Base-by-base conservation (phyloP, 108 stramenopile species). In the Skeletonema tropicum region DNA sequence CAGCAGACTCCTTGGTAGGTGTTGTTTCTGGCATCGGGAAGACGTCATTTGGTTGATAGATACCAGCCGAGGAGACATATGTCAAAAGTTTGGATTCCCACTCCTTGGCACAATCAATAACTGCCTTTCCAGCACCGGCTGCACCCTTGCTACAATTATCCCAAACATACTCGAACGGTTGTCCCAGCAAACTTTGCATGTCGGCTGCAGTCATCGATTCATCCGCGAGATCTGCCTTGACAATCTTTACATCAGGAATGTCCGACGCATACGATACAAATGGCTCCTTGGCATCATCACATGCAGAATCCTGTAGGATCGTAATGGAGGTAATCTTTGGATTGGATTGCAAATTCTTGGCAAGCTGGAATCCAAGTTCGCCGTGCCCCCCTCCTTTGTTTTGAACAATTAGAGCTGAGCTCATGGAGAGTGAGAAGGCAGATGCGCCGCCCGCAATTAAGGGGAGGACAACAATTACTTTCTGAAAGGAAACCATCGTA, bases 351-450 rank as follows among this genome's bases (percentile, higher is more conserved):
- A 94, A 71, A 35, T 71, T 83, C 74, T 92, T 90, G 5, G 93
- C 90, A 9, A 94, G 79, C 70, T 92, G 93, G 57, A 83, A 94
- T 3, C 90, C 93, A 17, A 94, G 74, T 67, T 94, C 93, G 26
- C 93, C 93, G 64, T 94, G 93, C 2, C 93, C 93, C 7, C 91
- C 93, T 21, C 93, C 93, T 74, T 94, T 94, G 76, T 94, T 94
- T 76, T 94, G 93, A 0, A 94, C 90, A 77, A 94, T 94, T 36
- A 94, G 74, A 9, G 93, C 93, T 7, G 89, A 49, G 75, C 78
- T 84, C 89, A 90, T 90, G 64, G 77, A 78, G 31, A 90, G 70
- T 14, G 83, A 83, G 57, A 77, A 83, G 45, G 74, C 67, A 25
- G 73, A 75, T 4, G 73, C 49, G 68, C 39, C 42, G 35, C 46